Base-by-base conservation (phyloP, 208 protist genomes). In the Porcisia deanei region DNA sequence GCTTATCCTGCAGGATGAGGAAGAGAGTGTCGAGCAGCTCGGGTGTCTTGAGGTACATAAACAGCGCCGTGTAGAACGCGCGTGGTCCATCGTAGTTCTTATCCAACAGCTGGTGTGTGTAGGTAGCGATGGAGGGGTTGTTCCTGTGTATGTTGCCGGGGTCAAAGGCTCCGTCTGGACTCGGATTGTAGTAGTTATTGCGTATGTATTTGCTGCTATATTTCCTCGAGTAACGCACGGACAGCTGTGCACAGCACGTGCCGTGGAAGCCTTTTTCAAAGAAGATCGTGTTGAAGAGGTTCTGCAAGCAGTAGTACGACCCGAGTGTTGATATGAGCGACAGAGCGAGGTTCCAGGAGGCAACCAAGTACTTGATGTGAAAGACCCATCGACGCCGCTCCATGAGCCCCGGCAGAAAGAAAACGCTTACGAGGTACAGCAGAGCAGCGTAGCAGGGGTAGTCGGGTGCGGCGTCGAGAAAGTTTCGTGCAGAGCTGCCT, bases 21-120 rank as follows among this genome's bases (percentile, higher is more conserved):
- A 94, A 96, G 41, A 85, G 63, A 9, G 91, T 96, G 84, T 92
- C 88, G 16, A 91, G 64, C 72, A 96, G 86, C 79, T 96, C 91
- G 14, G 91, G 91, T 39, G 88, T 82, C 73, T 96, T 96, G 18
- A 86, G 88, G 54, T 93, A 75, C 69, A 85, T 73, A 66, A 94
- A 96, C 58, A 93, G 72, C 16, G 77, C 84, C 3, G 91, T 77
- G 80, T 82, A 84, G 60, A 94, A 79, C 22, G 75, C 73, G 52
- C 67, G 65, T 2, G 78, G 78, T n/a, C 78, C 78, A 37, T 77
- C 63, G 34, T 82, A 82, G 58, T 74, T 70, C 22, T 82, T 72
- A 20, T 82, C 72, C 22, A 82, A 49, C 41, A 73, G 49, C 58
- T 76, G 66, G 60, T 76, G 52, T 18, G 73, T 70, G 67, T 78